phyloP scores from a whole-genome alignment of 345 rosid genomes.

The Toxicodendron radicans region DNA sequence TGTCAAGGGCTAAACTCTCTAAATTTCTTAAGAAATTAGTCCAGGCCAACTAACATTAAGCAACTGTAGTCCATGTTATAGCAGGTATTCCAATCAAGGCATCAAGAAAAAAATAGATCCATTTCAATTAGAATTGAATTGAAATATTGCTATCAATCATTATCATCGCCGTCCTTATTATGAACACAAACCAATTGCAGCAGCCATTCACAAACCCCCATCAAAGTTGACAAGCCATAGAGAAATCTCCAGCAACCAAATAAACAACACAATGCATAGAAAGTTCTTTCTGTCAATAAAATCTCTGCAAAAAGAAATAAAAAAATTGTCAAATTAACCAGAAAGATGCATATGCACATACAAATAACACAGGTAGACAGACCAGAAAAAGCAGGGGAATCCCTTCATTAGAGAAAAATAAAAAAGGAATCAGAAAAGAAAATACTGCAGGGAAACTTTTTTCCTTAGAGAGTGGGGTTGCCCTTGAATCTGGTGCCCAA shows the following conservation, averaged over 20 bases:
- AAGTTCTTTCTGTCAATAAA: conserved; percentile 21
- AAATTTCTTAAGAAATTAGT: conserved; percentile 8
- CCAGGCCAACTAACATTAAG: conserved; percentile 14
- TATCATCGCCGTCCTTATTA: conserved; percentile 25
- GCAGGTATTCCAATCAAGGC: not conserved
- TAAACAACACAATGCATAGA: conserved; percentile 25
- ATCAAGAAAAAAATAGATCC: conserved; percentile 17
- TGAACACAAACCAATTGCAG: conserved; percentile 33
- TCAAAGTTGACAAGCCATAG: conserved; percentile 21
- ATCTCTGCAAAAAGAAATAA: not conserved
- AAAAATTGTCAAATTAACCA: conserved; percentile 1
- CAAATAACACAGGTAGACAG: not conserved
- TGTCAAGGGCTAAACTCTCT: conserved; percentile 17
- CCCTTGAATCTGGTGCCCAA: not conserved
- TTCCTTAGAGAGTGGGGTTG: conserved; percentile 4
- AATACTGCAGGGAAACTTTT: not conserved
- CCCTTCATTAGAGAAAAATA: no score
- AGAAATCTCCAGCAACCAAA: conserved; percentile 14
- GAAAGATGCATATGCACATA: not conserved
- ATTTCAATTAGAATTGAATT: conserved; percentile 4
- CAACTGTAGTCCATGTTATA: conserved; percentile 26
- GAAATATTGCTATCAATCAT: conserved; percentile 25
- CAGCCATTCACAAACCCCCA: conserved; percentile 37
- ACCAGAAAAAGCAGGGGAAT: not conserved
- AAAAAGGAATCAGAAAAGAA: not conserved